These are phyloP conservation scores for Peterozyma xylosa DNA, from an alignment of 805 yeast species.

Conservation along the genomic window DNA sequence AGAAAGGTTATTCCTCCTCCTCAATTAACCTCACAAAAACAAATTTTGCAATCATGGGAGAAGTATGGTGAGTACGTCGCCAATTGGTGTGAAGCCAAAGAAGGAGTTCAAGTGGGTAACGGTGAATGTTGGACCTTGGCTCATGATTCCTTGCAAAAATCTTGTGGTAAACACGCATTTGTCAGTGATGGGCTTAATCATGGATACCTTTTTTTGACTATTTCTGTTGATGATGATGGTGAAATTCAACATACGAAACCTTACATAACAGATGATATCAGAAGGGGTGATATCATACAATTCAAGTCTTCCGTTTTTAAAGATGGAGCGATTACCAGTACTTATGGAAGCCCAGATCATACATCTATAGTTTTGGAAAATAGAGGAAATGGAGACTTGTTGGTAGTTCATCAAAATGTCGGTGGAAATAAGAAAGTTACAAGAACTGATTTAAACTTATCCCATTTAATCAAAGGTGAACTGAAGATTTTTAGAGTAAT, in stretches of 20 bases:
- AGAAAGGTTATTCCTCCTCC: slow-evolving; percentile 37
- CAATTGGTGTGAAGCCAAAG: slow-evolving; percentile 42
- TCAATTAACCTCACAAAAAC: slow-evolving; percentile 20
- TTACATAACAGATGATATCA: slow-evolving; percentile 30
- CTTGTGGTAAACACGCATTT: slow-evolving; percentile 53
- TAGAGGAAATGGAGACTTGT: slow-evolving; percentile 19
- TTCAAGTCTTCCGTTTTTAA: slow-evolving; percentile 33
- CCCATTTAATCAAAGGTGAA: slow-evolving; percentile 32
- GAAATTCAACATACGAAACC: slow-evolving; percentile 19
- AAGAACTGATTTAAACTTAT: slow-evolving; percentile 28
- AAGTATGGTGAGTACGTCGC: slow-evolving; percentile 47
- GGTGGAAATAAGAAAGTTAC: slow-evolving; percentile 32
- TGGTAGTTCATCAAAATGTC: slow-evolving; percentile 43
- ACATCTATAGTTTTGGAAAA: slow-evolving; percentile 33
- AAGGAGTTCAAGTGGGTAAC: slow-evolving; percentile 40
- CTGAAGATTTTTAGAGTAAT: slow-evolving; percentile 41
- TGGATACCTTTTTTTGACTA: slow-evolving; percentile 22
- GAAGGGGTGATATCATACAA: slow-evolving; percentile 52
- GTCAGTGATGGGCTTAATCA: slow-evolving; percentile 38
- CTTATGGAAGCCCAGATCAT: slow-evolving; percentile 48
- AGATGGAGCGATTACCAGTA: slow-evolving; percentile 24
- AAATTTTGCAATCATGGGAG: slow-evolving; percentile 24
- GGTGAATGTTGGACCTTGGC: slow-evolving; percentile 64
- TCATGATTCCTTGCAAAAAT: slow-evolving; percentile 41
- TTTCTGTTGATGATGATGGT: background rate